These are phyloP conservation scores for Globisporangium megalacanthum DNA, from an alignment of 352 stramenopile species.

Conservation along the genomic window DNA sequence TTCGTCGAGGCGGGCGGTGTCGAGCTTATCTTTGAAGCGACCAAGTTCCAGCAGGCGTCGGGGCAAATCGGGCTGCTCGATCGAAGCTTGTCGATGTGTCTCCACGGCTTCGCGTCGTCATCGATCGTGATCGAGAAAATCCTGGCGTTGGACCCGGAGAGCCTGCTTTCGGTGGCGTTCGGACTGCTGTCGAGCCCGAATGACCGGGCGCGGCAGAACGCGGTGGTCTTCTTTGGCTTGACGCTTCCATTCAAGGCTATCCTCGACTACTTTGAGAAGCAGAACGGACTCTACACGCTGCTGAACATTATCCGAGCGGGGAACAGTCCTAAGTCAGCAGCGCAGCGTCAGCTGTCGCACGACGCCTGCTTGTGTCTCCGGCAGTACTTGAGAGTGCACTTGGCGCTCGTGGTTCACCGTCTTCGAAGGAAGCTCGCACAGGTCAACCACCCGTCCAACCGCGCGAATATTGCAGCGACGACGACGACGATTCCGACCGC, in stretches of 20 bases:
- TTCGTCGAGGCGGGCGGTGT: conserved; percentile 73
- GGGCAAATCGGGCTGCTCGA: conserved; percentile 62
- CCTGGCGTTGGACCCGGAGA: conserved; percentile 44
- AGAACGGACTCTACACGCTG: conserved; percentile 80
- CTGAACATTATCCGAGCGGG: conserved; percentile 82
- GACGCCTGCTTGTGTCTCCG: conserved; percentile 79
- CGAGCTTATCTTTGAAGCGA: conserved; percentile 59
- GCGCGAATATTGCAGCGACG: conserved; percentile 13
- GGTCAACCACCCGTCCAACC: conserved; percentile 52
- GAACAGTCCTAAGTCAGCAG: conserved; percentile 68
- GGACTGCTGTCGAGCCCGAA: conserved; percentile 66
- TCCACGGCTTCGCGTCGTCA: conserved; percentile 78
- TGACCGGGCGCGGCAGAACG: conserved; percentile 74
- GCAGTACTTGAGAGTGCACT: conserved; percentile 80
- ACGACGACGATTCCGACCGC: conserved; percentile 43
- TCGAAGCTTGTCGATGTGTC: conserved; percentile 79
- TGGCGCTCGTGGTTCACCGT: conserved; percentile 65
- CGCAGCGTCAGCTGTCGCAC: conserved; percentile 76
- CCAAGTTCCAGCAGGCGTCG: conserved; percentile 45
- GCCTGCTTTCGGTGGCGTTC: conserved; percentile 59
- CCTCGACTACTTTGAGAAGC: conserved; percentile 79
- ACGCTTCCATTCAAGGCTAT: conserved; percentile 76
- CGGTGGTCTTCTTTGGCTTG: conserved; percentile 80
- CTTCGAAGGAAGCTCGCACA: conserved; percentile 60
- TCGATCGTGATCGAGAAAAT: conserved; percentile 75